phyloP scores from a whole-genome alignment of 1,284 basidiomycete genomes.

The Malassezia brasiliensis region DNA sequence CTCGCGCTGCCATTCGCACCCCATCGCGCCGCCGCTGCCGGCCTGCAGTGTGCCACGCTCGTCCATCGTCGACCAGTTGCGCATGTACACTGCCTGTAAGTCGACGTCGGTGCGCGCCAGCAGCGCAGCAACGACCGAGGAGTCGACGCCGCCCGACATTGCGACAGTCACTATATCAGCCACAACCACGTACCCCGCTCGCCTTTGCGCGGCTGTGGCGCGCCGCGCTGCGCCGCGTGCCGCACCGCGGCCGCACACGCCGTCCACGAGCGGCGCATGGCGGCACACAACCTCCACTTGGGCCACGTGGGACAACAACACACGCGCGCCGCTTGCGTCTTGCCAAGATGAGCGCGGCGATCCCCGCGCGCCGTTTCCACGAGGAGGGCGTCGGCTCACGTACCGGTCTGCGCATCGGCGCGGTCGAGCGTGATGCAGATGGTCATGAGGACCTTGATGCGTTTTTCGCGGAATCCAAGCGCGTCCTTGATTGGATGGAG shows the following conservation, averaged over 20 bases:
- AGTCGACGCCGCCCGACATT: conserved; percentile 95
- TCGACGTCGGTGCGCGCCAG: conserved; percentile 52
- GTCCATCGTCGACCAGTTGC: conserved; percentile 64
- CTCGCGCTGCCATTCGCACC: conserved; percentile 90
- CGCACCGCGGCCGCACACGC: background rate
- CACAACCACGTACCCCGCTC: background rate
- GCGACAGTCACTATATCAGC: conserved; percentile 54
- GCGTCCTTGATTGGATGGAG: conserved; percentile 41
- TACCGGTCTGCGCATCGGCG: conserved; percentile 39
- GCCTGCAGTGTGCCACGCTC: conserved; percentile 56
- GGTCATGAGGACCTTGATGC: conserved; percentile 52
- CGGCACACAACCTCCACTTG: background rate
- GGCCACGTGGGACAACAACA: conserved; percentile 13
- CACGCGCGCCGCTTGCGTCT: background rate
- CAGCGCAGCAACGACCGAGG: conserved; percentile 51
- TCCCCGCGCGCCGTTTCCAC: conserved; percentile 31
- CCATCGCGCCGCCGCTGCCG: conserved; percentile 49
- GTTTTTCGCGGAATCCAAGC: conserved; percentile 40
- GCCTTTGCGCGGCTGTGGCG: background rate
- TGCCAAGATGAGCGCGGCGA: conserved; percentile 7
- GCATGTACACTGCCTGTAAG: conserved; percentile 80
- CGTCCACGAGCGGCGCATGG: background rate
- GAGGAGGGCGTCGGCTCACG: conserved; percentile 40
- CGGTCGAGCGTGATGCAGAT: conserved; percentile 56
- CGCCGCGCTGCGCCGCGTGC: background rate